Evolutionary conservation across 495 filamentous ascomycete genomes (phyloP).

Genomic region (Cercophora samala): DNA sequence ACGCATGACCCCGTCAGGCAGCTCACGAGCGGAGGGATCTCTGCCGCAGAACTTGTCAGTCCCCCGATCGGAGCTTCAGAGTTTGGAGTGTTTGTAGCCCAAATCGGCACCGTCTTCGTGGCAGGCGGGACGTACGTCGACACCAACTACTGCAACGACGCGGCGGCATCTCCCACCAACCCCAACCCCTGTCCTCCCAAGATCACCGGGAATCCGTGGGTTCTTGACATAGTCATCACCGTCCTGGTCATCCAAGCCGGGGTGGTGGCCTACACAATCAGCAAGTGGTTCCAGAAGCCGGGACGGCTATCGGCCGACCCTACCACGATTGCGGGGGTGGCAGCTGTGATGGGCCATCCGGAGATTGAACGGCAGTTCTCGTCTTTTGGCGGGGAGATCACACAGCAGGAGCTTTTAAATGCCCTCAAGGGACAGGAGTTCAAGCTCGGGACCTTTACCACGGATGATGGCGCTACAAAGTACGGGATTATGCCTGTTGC

Average conservation of each 20-base stretch:
- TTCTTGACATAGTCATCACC: conserved; percentile 24
- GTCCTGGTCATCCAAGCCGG: conserved; percentile 17
- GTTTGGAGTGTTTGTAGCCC: conserved; percentile 18
- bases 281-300: conserved; percentile 24
- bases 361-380: conserved; percentile 27
- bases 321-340: conserved; percentile 31
- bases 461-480: conserved; percentile 18
- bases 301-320: conserved; percentile 25
- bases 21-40: conserved; percentile 19
- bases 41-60: conserved; percentile 19
- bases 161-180: not conserved
- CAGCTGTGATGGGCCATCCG: conserved; percentile 32
- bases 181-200: conserved; percentile 24
- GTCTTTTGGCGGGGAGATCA: conserved; percentile 23
- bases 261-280: conserved; percentile 16
- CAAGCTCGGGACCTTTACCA: conserved; percentile 24
- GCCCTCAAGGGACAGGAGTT: conserved; percentile 24
- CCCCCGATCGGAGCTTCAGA: conserved; percentile 14
- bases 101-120: conserved; percentile 25
- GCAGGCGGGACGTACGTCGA: conserved; percentile 27
- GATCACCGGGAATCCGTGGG: conserved; percentile 25
- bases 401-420: conserved; percentile 16
- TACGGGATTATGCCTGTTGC: conserved; percentile 30
- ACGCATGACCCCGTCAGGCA: conserved; percentile 26
- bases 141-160: conserved; percentile 23